phyloP scores from a whole-genome alignment of 2,329 filamentous ascomycete genomes.

The Coleophoma eucalyptorum region DNA sequence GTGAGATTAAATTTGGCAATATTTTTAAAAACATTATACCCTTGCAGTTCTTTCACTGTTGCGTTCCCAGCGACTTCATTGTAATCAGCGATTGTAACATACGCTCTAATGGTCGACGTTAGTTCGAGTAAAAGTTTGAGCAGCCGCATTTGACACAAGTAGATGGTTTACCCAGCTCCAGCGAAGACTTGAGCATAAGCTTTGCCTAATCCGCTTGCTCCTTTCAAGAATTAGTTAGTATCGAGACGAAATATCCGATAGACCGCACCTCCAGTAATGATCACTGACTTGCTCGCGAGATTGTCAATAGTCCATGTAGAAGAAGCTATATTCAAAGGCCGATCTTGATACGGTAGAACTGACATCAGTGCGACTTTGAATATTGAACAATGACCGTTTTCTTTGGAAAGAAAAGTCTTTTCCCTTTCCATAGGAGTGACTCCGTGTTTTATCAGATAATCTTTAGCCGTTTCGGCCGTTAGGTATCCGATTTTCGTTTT shows the following conservation, averaged over 20 bases:
- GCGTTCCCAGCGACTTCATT: constrained; percentile 27
- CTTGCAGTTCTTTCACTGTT: constrained; percentile 6
- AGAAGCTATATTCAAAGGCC: background rate
- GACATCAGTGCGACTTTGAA: no score
- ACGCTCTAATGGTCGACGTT: constrained; percentile 29
- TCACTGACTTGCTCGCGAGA: background rate
- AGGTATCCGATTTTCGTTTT: no score
- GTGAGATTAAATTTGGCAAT: background rate
- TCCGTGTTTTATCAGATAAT: no score
- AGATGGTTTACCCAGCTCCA: constrained; percentile 4
- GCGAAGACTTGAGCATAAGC: constrained; percentile 30
- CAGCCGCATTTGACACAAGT: background rate
- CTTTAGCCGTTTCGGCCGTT: no score
- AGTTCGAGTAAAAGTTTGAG: background rate
- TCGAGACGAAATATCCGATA: background rate
- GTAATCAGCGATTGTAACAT: constrained; percentile 36
- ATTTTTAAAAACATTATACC: background rate
- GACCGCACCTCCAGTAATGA: background rate
- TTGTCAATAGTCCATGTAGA: background rate
- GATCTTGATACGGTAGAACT: background rate
- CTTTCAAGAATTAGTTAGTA: background rate
- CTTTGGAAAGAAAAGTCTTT: no score
- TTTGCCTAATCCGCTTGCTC: constrained; percentile 34
- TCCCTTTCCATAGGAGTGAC: no score
- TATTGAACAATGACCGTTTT: no score